phyloP scores from a whole-genome alignment of 1,284 basidiomycete species.

The Tilletia horrida region DNA sequence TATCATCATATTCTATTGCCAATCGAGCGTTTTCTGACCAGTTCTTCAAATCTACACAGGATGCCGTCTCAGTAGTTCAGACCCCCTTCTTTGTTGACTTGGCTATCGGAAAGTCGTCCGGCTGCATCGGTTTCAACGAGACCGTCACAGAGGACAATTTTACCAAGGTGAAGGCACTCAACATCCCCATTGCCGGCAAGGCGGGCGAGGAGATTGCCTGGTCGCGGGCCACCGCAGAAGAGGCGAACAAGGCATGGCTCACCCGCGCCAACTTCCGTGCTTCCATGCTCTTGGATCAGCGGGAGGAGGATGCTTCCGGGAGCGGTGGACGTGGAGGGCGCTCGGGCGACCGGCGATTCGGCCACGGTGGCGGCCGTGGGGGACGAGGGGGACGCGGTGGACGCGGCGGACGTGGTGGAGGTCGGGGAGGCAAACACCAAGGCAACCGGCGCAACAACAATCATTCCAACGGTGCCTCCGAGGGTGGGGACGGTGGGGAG shows the following conservation, averaged over 20 bases:
- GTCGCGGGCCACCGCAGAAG: constrained; percentile 37
- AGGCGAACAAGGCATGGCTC: constrained; percentile 61
- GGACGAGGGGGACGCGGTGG: constrained; percentile 51
- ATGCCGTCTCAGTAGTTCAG: constrained; percentile 10
- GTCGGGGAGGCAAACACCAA: constrained; percentile 39
- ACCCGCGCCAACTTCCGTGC: constrained; percentile 65
- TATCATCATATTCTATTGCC: constrained; percentile 21
- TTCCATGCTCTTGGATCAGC: constrained; percentile 57
- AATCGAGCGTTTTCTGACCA: constrained; percentile 29
- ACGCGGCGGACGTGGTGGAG: constrained; percentile 44
- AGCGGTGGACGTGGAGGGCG: constrained; percentile 64
- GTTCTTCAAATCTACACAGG: constrained; percentile 17
- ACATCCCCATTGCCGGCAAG: constrained; percentile 57
- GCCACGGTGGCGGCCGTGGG: constrained; percentile 58
- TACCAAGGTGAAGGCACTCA: constrained; percentile 56
- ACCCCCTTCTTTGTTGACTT: constrained; percentile 36
- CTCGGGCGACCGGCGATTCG: constrained; percentile 57
- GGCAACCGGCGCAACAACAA: constrained; percentile 25
- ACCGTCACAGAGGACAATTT: constrained; percentile 58
- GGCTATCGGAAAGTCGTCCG: constrained; percentile 54
- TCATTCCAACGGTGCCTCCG: not conserved
- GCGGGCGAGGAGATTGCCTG: constrained; percentile 55
- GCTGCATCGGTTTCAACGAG: constrained; percentile 57
- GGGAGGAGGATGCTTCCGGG: constrained; percentile 34
- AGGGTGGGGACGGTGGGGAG: not conserved